phyloP scores from a whole-genome alignment of 768 basidiomycete species.

The Infundibulicybe gibba region DNA sequence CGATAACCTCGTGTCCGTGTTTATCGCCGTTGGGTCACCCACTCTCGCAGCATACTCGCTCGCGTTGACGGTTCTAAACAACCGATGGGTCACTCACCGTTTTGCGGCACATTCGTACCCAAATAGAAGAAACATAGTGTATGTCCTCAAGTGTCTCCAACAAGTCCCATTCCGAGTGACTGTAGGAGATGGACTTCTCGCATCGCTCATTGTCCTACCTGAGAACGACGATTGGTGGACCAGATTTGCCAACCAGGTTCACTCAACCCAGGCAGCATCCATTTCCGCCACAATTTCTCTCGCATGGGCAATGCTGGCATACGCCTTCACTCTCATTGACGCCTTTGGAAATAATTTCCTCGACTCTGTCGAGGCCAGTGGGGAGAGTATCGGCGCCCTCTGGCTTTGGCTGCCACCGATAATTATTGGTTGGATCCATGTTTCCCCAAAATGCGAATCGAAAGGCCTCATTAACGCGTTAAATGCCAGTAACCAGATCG shows the following conservation, averaged over 20 bases:
- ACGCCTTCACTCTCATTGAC: constrained; percentile 13
- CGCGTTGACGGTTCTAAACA: constrained; percentile 29
- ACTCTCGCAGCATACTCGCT: constrained; percentile 34
- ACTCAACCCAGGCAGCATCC: constrained; percentile 7
- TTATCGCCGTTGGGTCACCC: constrained; percentile 36
- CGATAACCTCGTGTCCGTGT: constrained; percentile 28
- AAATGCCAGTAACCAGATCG: constrained; percentile 22
- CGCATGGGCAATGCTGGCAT: constrained; percentile 10
- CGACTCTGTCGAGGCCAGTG: constrained; percentile 7
- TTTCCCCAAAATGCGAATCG: constrained; percentile 38
- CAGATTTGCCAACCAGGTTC: constrained; percentile 4
- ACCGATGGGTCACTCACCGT: constrained; percentile 18
- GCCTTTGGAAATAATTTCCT: neutral
- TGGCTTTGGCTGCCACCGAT: constrained; percentile 45
- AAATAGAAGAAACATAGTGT: neutral
- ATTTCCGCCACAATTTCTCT: constrained; percentile 12
- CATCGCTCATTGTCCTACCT: constrained; percentile 7
- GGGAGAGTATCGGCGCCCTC: constrained; percentile 34
- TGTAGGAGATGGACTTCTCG: neutral
- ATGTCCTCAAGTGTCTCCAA: constrained; percentile 3
- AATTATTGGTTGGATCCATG: constrained; percentile 37
- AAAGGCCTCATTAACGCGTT: constrained; percentile 24
- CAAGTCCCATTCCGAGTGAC: constrained; percentile 1
- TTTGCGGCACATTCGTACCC: constrained; percentile 5
- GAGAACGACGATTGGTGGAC: constrained; percentile 9